Base-by-base conservation (phyloP, 2,329 filamentous ascomycete species). In the Botrytis sinoallii region DNA sequence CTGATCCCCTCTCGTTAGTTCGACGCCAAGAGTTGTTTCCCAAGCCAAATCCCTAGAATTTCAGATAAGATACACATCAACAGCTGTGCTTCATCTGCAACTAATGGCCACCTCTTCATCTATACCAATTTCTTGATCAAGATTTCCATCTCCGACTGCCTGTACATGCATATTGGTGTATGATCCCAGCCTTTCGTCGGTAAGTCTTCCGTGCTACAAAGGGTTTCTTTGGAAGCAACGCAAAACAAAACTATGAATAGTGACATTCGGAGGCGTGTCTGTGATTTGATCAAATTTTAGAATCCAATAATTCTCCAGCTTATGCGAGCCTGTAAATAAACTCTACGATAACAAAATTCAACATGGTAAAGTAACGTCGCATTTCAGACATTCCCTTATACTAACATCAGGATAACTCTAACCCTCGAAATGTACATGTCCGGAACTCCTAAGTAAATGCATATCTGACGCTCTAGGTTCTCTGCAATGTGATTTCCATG, bases 371-470 rank as follows among this genome's bases (percentile, higher is more conserved):
- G 60, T 55, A 57, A 57, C 25, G 35, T 57, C 22, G n/a, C 25
- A 55, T 66, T 16, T 40, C 32, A 52, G 35, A 44, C 42, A 7
- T 52, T 42, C 18, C 63, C 22, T 29, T 25, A 48, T 60, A 22
- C 32, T 25, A 25, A 44, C 18, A 32, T 60, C 14, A 57, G 38
- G 38, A 32, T 44, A 42, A 44, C 6, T 40, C 61, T 72, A 65
- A 42, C 9, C 46, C 61, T 38, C 20, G n/a, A 71, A 25, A 67
- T 46, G 5, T 72, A n/a, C 48, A 60, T 40, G 35, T 2, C 63
- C 32, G 7, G 48, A n/a, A 46, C 70, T 46, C 61, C 70, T 29
- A 32, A 88, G 85, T 89, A 88, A 0, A 75, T 61, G 25, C 78
- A 75, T 55, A 77, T 74, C 35, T 77, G 29, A 35, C 32, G 22